Conservation (phyloP, 148 eudicot genomes). For the Rhododendron williamsianum region DNA sequence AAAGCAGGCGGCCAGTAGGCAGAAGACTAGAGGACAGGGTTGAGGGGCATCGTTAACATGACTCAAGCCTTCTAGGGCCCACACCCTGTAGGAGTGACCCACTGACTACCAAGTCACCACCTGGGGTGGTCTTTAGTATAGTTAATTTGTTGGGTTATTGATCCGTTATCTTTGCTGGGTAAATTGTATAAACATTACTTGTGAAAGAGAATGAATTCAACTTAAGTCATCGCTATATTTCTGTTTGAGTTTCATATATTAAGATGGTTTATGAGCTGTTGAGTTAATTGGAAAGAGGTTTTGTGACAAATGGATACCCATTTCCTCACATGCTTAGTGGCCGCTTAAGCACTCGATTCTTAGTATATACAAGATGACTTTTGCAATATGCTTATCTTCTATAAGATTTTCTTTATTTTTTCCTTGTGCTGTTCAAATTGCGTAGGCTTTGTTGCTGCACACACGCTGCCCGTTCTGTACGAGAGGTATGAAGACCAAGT, state of each 20-base stretch:
- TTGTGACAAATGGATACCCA: not conserved
- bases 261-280: not conserved
- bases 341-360: not conserved
- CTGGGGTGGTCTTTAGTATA: not conserved
- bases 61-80: not conserved
- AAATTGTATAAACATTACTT: not conserved
- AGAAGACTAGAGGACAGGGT: not conserved
- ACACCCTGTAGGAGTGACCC: not conserved
- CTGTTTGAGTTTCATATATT: not conserved
- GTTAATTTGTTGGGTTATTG: not conserved
- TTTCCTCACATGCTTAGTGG: not conserved
- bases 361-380: not conserved
- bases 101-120: not conserved
- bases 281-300: not conserved
- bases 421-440: not conserved
- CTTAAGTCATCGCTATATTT: not conserved
- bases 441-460: slow-evolving; percentile 73
- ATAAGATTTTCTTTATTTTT: too few species aligned
- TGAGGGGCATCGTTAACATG: not conserved
- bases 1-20: not conserved
- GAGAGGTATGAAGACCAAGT: slow-evolving; percentile 67
- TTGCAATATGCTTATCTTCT: not conserved
- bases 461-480: slow-evolving; percentile 69
- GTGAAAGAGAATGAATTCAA: not conserved
- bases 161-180: not conserved